Evolutionary conservation across 139 green algal genomes (phyloP).

Genomic region (Trebouxia sp.): DNA sequence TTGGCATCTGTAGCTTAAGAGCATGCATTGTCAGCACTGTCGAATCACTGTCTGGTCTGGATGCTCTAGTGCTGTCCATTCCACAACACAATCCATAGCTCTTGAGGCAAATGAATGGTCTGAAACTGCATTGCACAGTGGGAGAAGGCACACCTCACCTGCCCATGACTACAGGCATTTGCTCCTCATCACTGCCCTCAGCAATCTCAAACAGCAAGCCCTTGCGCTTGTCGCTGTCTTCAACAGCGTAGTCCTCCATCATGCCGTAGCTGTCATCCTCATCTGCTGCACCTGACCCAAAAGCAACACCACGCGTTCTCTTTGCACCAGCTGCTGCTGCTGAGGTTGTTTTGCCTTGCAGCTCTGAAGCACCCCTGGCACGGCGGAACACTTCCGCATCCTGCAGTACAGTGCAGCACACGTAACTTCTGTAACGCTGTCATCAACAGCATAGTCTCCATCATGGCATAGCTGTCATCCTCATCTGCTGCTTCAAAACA

Average conservation of each 20-base stretch:
- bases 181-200: slow-evolving; percentile 36
- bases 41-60: too few relatives aligned
- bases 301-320: slow-evolving; percentile 72
- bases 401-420: background rate
- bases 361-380: slow-evolving; percentile 41
- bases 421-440: too few relatives aligned
- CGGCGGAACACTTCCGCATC: slow-evolving; percentile 80
- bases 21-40: too few relatives aligned
- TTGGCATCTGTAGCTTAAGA: too few relatives aligned
- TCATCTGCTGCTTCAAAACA: slow-evolving; percentile 82
- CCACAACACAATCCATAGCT: too few relatives aligned
- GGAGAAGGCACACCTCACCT: slow-evolving; percentile 25
- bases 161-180: slow-evolving; percentile 22
- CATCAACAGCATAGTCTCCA: slow-evolving; percentile 74
- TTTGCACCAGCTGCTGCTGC: slow-evolving; percentile 32
- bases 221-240: slow-evolving; percentile 16
- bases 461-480: slow-evolving; percentile 61
- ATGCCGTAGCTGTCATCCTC: slow-evolving; percentile 68
- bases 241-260: slow-evolving; percentile 73
- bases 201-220: slow-evolving; percentile 51
- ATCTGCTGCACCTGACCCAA: slow-evolving; percentile 83
- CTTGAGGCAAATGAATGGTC: too few relatives aligned
- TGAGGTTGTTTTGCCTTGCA: background rate
- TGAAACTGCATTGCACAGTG: background rate
- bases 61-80: too few relatives aligned